Conservation (phyloP, 2,329 filamentous ascomycete species). For the Parastagonospora nodorum region DNA sequence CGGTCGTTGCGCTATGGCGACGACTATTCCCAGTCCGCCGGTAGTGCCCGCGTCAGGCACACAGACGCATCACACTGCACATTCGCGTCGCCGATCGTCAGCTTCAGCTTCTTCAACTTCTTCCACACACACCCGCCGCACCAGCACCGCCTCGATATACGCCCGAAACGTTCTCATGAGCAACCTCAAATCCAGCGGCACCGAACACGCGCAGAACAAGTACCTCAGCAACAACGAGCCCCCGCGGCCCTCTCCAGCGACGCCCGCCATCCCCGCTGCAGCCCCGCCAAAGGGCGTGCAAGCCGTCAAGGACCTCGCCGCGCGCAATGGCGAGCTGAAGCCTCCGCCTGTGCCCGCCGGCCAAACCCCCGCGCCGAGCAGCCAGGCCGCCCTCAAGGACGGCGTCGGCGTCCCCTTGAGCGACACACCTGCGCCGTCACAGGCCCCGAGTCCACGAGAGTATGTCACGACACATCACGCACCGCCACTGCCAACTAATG, state of each 20-base stretch:
- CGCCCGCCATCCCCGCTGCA: constrained; percentile 16
- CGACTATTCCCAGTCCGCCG: too few species aligned
- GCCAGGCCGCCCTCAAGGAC: constrained; percentile 33
- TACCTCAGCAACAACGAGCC: constrained; percentile 22
- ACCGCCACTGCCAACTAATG: constrained; percentile 23
- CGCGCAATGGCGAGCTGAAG: constrained; percentile 38
- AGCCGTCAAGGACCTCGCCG: constrained; percentile 27
- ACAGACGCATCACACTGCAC: too few species aligned
- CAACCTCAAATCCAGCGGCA: constrained; percentile 37
- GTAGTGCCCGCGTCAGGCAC: too few species aligned
- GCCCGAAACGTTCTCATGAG: constrained; percentile 59
- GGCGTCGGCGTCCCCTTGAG: constrained; percentile 61
- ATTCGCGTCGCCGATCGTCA: not conserved
- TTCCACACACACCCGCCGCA: constrained; percentile 24
- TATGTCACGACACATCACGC: constrained; percentile 46
- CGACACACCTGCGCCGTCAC: constrained; percentile 67
- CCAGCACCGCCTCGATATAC: constrained; percentile 55
- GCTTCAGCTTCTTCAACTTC: constrained; percentile 9
- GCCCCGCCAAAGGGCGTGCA: constrained; percentile 30
- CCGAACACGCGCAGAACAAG: constrained; percentile 23
- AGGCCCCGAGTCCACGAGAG: constrained; percentile 66
- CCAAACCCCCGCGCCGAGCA: constrained; percentile 19
- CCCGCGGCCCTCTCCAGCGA: constrained; percentile 25
- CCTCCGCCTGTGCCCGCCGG: constrained; percentile 26
- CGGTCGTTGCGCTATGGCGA: not conserved